phyloP scores from a whole-genome alignment of 2,329 filamentous ascomycete species.

The Neobulgaria alba region DNA sequence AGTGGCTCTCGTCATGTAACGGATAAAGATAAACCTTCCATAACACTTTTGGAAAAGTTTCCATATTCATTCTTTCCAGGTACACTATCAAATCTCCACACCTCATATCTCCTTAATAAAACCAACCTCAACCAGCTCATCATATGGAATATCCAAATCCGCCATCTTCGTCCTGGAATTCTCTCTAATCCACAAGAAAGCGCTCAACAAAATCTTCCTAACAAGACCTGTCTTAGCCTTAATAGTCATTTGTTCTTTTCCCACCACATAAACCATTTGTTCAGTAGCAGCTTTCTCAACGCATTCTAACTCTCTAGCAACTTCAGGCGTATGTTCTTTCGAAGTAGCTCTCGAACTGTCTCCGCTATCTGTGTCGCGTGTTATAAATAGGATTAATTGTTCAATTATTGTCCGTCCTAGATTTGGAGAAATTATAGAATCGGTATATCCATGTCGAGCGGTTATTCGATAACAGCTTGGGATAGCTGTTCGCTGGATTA shows the following conservation, averaged over 20 bases:
- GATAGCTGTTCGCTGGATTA: slow-evolving; percentile 34
- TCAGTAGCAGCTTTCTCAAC: slow-evolving; percentile 37
- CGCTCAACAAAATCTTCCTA: slow-evolving; percentile 39
- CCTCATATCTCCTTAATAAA: slow-evolving; percentile 58
- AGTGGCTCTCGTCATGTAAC: too few species aligned
- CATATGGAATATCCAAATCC: slow-evolving; percentile 49
- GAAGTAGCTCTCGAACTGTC: slow-evolving; percentile 3
- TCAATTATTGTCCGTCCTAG: slow-evolving; percentile 51
- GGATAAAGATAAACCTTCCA: too few species aligned
- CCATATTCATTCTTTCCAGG: too few species aligned
- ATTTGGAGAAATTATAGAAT: slow-evolving; percentile 58
- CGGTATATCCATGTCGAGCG: slow-evolving; percentile 64
- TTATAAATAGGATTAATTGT: slow-evolving; percentile 45
- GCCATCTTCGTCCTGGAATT: slow-evolving; percentile 60
- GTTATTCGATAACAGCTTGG: slow-evolving; percentile 61
- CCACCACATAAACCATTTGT: slow-evolving; percentile 48
- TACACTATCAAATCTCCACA: too few species aligned
- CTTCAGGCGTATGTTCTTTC: slow-evolving; percentile 18
- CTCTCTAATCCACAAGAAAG: slow-evolving; percentile 57
- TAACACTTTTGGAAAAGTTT: too few species aligned
- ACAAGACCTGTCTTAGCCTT: slow-evolving; percentile 31
- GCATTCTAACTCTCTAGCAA: slow-evolving; percentile 34
- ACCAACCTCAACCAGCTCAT: slow-evolving; percentile 58
- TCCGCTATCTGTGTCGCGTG: slow-evolving; percentile 27
- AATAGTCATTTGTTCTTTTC: slow-evolving; percentile 54